A percentile compares a stretch with the other conserved stretches of the same genome.
Evolutionary conservation across 441 rosid genomes (phyloP).

Genomic region (Monsonia emarginata): DNA sequence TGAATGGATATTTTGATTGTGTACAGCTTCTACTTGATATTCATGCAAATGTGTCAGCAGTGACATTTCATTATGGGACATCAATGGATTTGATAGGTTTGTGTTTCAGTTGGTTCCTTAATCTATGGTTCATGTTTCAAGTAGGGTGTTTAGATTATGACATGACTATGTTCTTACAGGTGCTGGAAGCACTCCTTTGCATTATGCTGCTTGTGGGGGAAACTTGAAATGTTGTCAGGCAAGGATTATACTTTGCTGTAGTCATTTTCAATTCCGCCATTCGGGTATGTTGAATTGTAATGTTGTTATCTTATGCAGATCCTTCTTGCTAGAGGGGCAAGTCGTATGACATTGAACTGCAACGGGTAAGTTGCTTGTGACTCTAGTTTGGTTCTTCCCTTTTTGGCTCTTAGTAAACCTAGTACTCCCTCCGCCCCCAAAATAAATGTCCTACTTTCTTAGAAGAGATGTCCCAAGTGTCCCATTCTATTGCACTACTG

Average conservation of each 20-base stretch:
- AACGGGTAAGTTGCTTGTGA: slow-evolving; percentile 49
- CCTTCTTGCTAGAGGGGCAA: slow-evolving; percentile 77
- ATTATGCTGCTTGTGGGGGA: slow-evolving; percentile 95
- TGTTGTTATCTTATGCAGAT: slow-evolving; percentile 35
- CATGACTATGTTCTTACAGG: slow-evolving; percentile 33
- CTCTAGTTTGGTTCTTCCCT: neutral
- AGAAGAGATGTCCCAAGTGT: too few relatives aligned
- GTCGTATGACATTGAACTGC: slow-evolving; percentile 65
- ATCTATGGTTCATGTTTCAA: neutral
- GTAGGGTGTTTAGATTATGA: slow-evolving; percentile 18
- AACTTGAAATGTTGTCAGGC: slow-evolving; percentile 92
- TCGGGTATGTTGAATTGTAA: slow-evolving; percentile 7
- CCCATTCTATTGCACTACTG: neutral
- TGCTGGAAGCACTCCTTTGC: slow-evolving; percentile 95
- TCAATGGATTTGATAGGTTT: slow-evolving; percentile 95
- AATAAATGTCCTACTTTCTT: too few relatives aligned
- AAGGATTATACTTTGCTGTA: slow-evolving; percentile 20
- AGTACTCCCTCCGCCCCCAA: neutral
- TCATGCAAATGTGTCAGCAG: slow-evolving; percentile 69
- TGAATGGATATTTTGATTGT: slow-evolving; percentile 89
- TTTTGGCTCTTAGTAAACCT: neutral
- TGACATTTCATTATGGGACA: slow-evolving; percentile 84
- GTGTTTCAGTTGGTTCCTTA: slow-evolving; percentile 8
- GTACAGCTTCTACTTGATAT: slow-evolving; percentile 89
- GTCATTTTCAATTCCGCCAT: neutral